These are phyloP conservation scores for Neurospora tetrasperma DNA, from an alignment of 495 filamentous ascomycete species.

Conservation along the genomic window DNA sequence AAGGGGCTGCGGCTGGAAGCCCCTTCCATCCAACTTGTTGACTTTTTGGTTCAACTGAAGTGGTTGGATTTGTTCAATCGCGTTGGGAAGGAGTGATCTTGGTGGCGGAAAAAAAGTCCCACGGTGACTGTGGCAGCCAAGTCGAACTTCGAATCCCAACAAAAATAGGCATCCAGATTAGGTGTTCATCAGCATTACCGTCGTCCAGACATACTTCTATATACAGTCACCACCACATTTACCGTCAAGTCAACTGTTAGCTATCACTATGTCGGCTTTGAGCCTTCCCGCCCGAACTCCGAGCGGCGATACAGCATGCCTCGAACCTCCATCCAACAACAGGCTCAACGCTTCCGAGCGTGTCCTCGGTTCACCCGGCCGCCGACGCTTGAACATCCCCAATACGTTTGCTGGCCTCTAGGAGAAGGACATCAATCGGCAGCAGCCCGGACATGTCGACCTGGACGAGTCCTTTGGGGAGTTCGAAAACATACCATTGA, in stretches of 20 bases:
- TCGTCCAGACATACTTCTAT: too few relatives aligned
- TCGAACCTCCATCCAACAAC: neutral
- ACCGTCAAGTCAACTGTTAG: neutral
- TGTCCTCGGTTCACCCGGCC: neutral
- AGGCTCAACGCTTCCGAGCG: neutral
- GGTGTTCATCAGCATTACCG: too few relatives aligned
- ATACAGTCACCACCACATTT: too few relatives aligned
- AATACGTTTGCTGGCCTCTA: slow-evolving; percentile 20
- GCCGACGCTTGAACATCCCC: slow-evolving; percentile 16
- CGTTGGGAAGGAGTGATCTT: neutral
- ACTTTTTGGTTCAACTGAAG: too few relatives aligned
- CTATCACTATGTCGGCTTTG: neutral
- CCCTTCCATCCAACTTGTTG: neutral
- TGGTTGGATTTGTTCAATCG: neutral
- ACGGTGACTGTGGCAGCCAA: neutral
- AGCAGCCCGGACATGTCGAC: neutral
- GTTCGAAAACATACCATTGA: neutral
- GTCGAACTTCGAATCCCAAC: neutral
- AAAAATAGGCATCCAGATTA: too few relatives aligned
- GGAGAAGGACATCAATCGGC: slow-evolving; percentile 19
- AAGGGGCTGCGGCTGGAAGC: neutral
- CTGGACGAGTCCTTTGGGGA: neutral
- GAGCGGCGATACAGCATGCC: neutral
- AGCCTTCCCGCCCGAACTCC: neutral
- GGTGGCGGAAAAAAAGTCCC: neutral